A percentile compares a stretch with the other conserved stretches of the same genome.
Conservation (phyloP, 352 stramenopile species). For the Phytopythium helicoides region DNA sequence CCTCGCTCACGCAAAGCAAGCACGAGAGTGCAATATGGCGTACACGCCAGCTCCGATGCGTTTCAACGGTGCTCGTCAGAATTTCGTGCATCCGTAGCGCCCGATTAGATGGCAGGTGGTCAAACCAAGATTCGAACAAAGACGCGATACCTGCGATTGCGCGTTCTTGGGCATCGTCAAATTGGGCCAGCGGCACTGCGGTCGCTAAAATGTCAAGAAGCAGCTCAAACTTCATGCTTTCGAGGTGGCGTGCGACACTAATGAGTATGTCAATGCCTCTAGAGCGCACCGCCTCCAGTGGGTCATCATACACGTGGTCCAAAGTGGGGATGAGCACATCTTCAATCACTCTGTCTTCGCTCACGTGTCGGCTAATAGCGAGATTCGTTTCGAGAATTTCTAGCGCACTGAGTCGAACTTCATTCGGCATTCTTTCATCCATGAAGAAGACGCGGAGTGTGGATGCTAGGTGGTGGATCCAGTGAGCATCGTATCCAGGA, state of each 20-base stretch:
- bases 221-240: constrained; percentile 79
- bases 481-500: constrained; percentile 64
- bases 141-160: constrained; percentile 59
- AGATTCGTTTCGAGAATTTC: constrained; percentile 71
- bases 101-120: constrained; percentile 67
- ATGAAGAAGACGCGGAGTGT: constrained; percentile 66
- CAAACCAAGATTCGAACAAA: constrained; percentile 78
- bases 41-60: constrained; percentile 60
- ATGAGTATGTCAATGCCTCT: constrained; percentile 65
- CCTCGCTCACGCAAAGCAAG: constrained; percentile 69
- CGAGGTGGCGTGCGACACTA: constrained; percentile 63
- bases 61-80: constrained; percentile 61
- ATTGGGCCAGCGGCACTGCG: constrained; percentile 55
- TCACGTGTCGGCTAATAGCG: constrained; percentile 73
- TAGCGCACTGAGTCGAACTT: constrained; percentile 67
- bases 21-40: constrained; percentile 62
- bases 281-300: constrained; percentile 49
- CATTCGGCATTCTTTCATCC: constrained; percentile 30
- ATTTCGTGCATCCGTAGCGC: constrained; percentile 82
- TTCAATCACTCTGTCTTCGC: constrained; percentile 84
- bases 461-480: constrained; percentile 53
- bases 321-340: constrained; percentile 77
- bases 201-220: constrained; percentile 78
- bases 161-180: constrained; percentile 65
- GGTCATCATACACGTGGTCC: constrained; percentile 67